Base-by-base conservation (phyloP, 306 rosid species). In the Begonia peltatifolia region DNA sequence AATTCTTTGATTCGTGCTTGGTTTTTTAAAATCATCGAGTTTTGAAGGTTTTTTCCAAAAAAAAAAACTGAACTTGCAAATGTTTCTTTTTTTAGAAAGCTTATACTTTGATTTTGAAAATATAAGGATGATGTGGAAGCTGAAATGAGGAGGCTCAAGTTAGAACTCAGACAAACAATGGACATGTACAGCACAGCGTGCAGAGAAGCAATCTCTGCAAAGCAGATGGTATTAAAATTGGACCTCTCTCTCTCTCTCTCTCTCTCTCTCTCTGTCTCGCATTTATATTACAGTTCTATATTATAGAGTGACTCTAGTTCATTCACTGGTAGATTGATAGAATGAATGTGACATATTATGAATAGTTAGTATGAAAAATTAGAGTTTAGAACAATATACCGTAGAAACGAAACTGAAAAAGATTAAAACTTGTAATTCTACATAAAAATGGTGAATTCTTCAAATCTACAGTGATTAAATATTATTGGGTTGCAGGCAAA, bases 131-230 rank as follows among this genome's bases (percentile, higher is more conserved):
- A 80, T 10, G 69, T 76, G 52, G 97, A 90, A 66, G 77, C 84
- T 8, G 97, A 90, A 76, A 83, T 90, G 97, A 74, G 78, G 66
- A 71, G 95, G 71, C 68, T 90, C 50, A 76, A 69, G 72, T 67
- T 76, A 54, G 97, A 90, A 74, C 82, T 90, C 54, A 76, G 79
- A 74, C 90, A 82, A 60, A 85, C 95, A 15, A 83, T 79, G 94
- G 95, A 85, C 35, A 64, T 90, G 95, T 90, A 85, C 52, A 80
- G 73, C 51, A 50, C 90, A 14, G 97, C 92, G 43, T 85, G 95
- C 79, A 76, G 65, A 70, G 94, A 85, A 77, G 95, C 86, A 23
- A 64, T 74, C 25, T 47, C 68, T 11, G 90, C 90, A 14, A 71
- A 73, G 64, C 70, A 78, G 46, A 80, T 70, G 89, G 96, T 88